Base-by-base conservation (phyloP, 1,284 basidiomycete species). In the Pseudozyma tsukubaensis region DNA sequence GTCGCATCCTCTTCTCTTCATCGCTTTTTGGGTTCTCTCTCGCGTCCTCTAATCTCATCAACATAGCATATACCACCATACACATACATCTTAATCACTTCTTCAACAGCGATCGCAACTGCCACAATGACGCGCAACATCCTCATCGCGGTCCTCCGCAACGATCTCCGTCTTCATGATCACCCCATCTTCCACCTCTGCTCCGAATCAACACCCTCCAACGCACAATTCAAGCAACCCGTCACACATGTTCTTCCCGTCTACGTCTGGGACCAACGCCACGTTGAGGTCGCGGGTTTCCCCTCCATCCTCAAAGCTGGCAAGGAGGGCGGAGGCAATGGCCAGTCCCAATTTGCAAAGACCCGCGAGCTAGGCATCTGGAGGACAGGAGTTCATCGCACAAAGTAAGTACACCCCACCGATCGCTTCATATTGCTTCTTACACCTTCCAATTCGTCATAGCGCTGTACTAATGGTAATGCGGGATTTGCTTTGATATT, bases 81-180 rank as follows among this genome's bases (percentile, higher is more conserved):
- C n/a, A 35, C 6, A 35, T 12, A n/a, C 24, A 12, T 16, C 8
- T 42, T 24, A 24, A 18, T 24, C 44, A 24, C 12, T 10, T 45
- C 19, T 18, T 43, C 9, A 43, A 18, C n/a, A 9, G 42, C 9
- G 19, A 29, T 6, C 18, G 19, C 37, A 18, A 4, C 18, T 9
- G 18, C 19, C 19, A 64, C 18, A 5, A 74, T 74, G 66, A 74
- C 72, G 11, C 57, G 59, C 11, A 75, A 75, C 54, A 42, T 75
- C 56, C 60, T 75, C n/a, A 71, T 75, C 50, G 64, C 72, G 12
- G 44, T 75, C 10, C 71, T 81, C 0, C 71, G 80, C 37, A 74
- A 76, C 58, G 80, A 81, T 47, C 66, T 81, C 21, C 76, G 80
- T 21, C 55, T 82, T 11, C 72, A 77, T 59, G 80, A 82, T 58